A percentile compares a stretch with the other conserved stretches of the same genome.
Conservation (phyloP, 257 asterid species). For the Solanum appendiculatum region DNA sequence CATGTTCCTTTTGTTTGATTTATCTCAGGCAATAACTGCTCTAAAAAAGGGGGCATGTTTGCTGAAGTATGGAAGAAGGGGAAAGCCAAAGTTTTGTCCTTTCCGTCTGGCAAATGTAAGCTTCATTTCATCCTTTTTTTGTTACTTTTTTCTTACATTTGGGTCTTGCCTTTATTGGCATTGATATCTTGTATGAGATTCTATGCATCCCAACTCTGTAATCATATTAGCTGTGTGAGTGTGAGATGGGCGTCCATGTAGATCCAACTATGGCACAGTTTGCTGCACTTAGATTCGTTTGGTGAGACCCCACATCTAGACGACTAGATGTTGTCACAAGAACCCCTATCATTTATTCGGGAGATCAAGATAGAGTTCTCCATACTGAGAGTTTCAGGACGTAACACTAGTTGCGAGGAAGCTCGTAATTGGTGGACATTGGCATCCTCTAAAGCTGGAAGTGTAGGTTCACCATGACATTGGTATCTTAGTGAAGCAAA, state of each 20-base stretch:
- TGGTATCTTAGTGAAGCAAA: not conserved
- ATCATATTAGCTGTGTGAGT: not conserved
- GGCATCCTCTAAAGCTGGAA: not conserved
- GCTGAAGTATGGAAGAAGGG: constrained; percentile 88
- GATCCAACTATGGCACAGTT: not conserved
- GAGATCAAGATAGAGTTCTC: not conserved
- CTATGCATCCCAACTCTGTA: not conserved
- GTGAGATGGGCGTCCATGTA: not conserved
- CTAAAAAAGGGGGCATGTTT: constrained; percentile 83
- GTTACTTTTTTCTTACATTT: not conserved
- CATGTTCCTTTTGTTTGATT: constrained; percentile 10
- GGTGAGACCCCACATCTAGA: not conserved
- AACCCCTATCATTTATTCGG: not conserved
- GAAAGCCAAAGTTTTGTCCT: constrained; percentile 91
- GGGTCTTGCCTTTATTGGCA: not conserved
- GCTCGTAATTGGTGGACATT: not conserved
- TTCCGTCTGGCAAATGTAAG: constrained; percentile 83
- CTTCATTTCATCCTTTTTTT: not conserved
- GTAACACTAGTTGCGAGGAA: not conserved
- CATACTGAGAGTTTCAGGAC: not conserved
- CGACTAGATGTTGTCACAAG: not conserved
- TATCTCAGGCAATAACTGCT: constrained; percentile 65
- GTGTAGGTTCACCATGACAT: not conserved
- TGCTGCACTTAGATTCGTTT: not conserved
- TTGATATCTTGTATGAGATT: not conserved